Base-by-base conservation (phyloP, 2,329 filamentous ascomycete species). In the Aspergillus udagawae region DNA sequence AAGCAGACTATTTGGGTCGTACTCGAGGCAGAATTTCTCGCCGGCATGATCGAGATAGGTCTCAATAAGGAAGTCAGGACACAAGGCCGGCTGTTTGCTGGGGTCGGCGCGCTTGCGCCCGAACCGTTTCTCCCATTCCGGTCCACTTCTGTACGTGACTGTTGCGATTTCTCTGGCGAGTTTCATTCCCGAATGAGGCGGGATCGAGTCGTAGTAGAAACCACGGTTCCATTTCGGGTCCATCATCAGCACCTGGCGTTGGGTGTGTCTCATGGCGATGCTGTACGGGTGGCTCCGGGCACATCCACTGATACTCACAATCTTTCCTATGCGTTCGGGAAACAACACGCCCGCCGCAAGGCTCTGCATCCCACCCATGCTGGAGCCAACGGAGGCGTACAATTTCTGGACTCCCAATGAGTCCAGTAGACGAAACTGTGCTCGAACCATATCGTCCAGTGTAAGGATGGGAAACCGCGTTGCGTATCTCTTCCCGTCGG, bases 361-460 rank as follows among this genome's bases (percentile, higher is more conserved):
- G 65, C 90, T 94, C 72, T 96, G 93, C 94, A 99, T 99, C 54
- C 94, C 94, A 53, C 94, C 94, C 94, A 99, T 99, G 74, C 91
- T 96, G 5, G 91, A 91, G 14, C 94, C 94, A 21, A 99, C 93
- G 58, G 91, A 96, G 20, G 94, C 94, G 73, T 96, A 91, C 9
- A 99, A 82, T 68, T 86, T 90, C 25, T 84, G 70, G 49, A 99
- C 88, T 5, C 87, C 87, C 28, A 99, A 79, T 4, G 79, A 75
- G 72, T 97, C 92, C 12, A 99, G 82, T 29, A 99, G 83, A 47
- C 90, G 83, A 77, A 97, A 97, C 73, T 99, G 94, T 4, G 92
- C 93, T 54, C 92, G 86, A 29, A 97, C 94, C 94, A 99, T 99
- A 73, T 99, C 94, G 66, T 96, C 87, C 79, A 99, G 87, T 0